Base-by-base conservation (phyloP, 2,329 filamentous ascomycete species). In the Domatiomyces catenatus region DNA sequence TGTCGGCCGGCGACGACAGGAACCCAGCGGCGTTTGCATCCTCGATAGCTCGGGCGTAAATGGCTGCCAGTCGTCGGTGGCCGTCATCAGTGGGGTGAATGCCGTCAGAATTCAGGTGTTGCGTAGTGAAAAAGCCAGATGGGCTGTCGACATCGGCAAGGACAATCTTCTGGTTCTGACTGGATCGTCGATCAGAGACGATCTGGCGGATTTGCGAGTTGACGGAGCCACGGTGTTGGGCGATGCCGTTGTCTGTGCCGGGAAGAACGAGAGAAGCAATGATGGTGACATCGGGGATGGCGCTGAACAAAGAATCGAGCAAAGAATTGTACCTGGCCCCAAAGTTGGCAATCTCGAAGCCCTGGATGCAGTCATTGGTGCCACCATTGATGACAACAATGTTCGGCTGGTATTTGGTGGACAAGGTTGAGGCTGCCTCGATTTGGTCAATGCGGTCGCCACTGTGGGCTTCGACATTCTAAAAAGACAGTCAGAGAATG, bases 361-460 rank as follows among this genome's bases (percentile, higher is more conserved):
- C 8, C 20, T 46, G 44, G 5, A 22, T 46, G 12, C 17, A 17
- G 24, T 67, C 64, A 48, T 67, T 66, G n/a, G 63, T 64, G 2
- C 65, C 63, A 4, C 62, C 62, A 44, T 64, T 58, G 0, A 67
- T 26, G 7, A 67, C 52, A 8, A 66, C 56, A 17, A 67, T 43
- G 50, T 65, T 66, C 8, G 65, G 65, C 10, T 46, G 2, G 15
- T 15, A 22, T 22, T 22, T 17, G 20, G 24, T 18, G 2, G 20
- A 17, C n/a, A 15, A 17, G 20, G 12, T 8, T 7, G 20, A 15
- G 2, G 12, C 17, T 3, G 15, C 8, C n/a, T 22, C 4, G 2
- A 46, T 22, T 8, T 46, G 44, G 8, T 46, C 44, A 15, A 46
- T 46, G n/a, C 44, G 44, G 8, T 18, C 15, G n/a, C 44, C 44